phyloP scores from a whole-genome alignment of 140 eudicot genomes.

The Cichorium intybus region DNA sequence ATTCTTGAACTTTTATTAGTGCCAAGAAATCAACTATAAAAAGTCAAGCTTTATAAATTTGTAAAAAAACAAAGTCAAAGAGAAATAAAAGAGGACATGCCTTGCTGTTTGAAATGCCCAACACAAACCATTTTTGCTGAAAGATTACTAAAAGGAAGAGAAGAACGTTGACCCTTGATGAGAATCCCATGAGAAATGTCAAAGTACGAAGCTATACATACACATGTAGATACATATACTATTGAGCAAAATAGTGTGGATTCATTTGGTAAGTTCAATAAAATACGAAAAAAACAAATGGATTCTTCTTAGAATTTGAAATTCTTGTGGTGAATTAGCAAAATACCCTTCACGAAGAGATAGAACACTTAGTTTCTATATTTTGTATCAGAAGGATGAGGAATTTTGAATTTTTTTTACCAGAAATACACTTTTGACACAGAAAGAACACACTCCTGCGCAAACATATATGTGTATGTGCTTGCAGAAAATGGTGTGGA shows the following conservation, averaged over 20 bases:
- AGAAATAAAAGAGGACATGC: background rate
- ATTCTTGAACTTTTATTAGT: background rate
- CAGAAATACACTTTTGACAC: slow-evolving; percentile 3
- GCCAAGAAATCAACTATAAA: slow-evolving; percentile 1
- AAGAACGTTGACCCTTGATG: slow-evolving; percentile 12
- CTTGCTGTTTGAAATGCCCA: slow-evolving; percentile 15
- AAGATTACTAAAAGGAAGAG: slow-evolving; percentile 12
- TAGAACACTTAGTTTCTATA: background rate
- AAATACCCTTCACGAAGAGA: background rate
- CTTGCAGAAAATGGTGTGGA: background rate
- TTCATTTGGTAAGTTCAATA: background rate
- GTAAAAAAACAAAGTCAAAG: background rate
- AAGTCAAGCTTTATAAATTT: background rate
- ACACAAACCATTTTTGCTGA: slow-evolving; percentile 13
- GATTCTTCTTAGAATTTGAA: slow-evolving; percentile 1
- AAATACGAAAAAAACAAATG: background rate
- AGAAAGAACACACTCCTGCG: background rate
- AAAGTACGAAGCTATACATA: background rate
- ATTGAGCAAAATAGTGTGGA: background rate
- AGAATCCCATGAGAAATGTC: slow-evolving; percentile 13
- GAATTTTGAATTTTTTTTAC: background rate
- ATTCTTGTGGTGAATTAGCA: background rate
- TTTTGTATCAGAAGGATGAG: background rate
- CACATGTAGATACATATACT: background rate
- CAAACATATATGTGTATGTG: background rate